phyloP scores from a whole-genome alignment of 345 rosid species.

The Populus tremula region DNA sequence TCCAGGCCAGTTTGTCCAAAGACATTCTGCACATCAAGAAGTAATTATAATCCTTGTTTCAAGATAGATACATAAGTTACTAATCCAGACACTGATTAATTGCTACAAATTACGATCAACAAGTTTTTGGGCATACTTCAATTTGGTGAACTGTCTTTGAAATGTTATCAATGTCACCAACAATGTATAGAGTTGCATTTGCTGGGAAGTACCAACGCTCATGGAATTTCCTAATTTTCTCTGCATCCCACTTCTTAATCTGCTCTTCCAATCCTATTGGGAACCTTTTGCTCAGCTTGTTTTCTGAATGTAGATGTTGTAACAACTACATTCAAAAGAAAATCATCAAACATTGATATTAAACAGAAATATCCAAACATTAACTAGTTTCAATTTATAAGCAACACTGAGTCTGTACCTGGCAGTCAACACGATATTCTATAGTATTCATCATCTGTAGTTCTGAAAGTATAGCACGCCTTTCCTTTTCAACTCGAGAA shows the following conservation, averaged over 20 bases:
- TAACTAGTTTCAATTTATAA: constrained; percentile 23
- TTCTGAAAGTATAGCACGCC: constrained; percentile 98
- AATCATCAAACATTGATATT: neutral
- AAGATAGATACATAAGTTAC: neutral
- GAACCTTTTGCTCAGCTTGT: constrained; percentile 94
- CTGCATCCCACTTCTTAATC: constrained; percentile 99
- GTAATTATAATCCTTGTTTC: constrained; percentile 11
- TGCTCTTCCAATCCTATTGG: constrained; percentile 98
- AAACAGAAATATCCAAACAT: constrained; percentile 10
- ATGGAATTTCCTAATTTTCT: constrained; percentile 95
- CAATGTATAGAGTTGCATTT: constrained; percentile 92
- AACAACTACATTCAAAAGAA: constrained; percentile 56
- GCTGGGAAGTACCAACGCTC: constrained; percentile 99
- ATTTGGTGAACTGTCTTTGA: constrained; percentile 65
- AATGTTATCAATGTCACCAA: constrained; percentile 82
- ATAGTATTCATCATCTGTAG: constrained; percentile 99
- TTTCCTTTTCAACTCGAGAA: constrained; percentile 95
- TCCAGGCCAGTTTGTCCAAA: constrained; percentile 70
- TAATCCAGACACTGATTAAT: neutral
- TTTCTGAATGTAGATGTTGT: constrained; percentile 97
- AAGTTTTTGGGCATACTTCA: constrained; percentile 56
- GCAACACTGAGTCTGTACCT: constrained; percentile 44
- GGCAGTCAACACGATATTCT: constrained; percentile 99
- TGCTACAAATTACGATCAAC: constrained; percentile 2
- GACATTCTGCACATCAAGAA: constrained; percentile 56